Conservation (phyloP, 306 rosid genomes). For the Quercus agrifolia region DNA sequence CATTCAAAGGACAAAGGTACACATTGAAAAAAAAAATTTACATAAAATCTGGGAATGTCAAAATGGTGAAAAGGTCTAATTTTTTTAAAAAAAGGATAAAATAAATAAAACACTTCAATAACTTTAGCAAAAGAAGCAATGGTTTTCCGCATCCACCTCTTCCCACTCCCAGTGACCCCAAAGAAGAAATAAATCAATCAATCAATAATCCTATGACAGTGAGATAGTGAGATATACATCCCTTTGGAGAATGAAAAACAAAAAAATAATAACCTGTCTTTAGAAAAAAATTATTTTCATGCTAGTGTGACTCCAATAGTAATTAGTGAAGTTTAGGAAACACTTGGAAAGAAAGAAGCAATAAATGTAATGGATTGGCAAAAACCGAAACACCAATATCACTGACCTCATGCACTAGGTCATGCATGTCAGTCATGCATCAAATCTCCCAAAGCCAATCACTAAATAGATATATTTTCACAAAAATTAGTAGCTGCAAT, state of each 20-base stretch:
- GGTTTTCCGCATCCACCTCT: neutral
- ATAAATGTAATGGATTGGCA: neutral
- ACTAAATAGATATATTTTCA: neutral
- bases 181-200: neutral
- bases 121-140: neutral
- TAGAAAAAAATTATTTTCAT: neutral
- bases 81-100: neutral
- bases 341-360: neutral
- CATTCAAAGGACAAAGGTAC: neutral
- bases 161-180: neutral
- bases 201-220: neutral
- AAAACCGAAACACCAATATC: neutral
- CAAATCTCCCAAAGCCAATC: neutral
- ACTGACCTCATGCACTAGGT: neutral
- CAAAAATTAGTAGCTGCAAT: neutral
- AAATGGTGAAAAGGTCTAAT: neutral
- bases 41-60: neutral
- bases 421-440: constrained; percentile 1
- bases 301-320: neutral
- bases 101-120: neutral
- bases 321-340: neutral
- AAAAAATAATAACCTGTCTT: neutral
- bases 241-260: neutral
- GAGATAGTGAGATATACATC: neutral
- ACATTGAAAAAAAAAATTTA: neutral